These are phyloP conservation scores for Coelastrella sp. DNA, from an alignment of 139 green algal species.

Conservation along the genomic window DNA sequence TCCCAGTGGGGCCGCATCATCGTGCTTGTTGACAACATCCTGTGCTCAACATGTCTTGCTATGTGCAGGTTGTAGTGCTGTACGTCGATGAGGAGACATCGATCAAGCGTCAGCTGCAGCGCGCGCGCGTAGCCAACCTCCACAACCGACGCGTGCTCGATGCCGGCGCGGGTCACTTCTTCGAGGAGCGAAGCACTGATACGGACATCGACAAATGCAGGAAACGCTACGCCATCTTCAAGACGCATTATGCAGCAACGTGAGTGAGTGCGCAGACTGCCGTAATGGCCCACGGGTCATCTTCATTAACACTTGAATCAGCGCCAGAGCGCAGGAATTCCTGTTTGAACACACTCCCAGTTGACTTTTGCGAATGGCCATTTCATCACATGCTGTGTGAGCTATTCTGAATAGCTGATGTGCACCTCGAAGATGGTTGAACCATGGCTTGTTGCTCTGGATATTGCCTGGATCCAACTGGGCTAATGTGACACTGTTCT, in stretches of 20 bases:
- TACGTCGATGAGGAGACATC: constrained; percentile 95
- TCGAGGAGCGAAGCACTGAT: constrained; percentile 72
- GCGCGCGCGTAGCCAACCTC: constrained; percentile 73
- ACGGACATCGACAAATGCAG: constrained; percentile 73
- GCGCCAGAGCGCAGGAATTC: too few relatives aligned
- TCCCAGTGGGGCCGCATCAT: too few relatives aligned
- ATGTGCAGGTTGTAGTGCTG: constrained; percentile 81
- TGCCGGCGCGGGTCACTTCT: constrained; percentile 66
- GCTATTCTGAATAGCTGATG: too few relatives aligned
- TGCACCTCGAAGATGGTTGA: too few relatives aligned
- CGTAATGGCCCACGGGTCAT: not conserved
- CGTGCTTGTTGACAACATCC: too few relatives aligned
- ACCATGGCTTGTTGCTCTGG: too few relatives aligned
- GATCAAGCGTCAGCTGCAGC: constrained; percentile 85
- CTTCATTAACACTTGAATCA: too few relatives aligned
- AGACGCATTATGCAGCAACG: constrained; percentile 49
- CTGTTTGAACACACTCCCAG: too few relatives aligned
- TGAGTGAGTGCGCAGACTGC: not conserved
- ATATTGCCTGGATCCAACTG: too few relatives aligned
- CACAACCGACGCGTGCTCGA: constrained; percentile 88
- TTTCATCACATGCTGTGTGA: too few relatives aligned
- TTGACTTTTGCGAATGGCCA: too few relatives aligned
- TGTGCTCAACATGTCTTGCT: too few relatives aligned
- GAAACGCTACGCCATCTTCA: constrained; percentile 75
- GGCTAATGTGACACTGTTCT: not conserved